phyloP scores from a whole-genome alignment of 139 green algal species.

The Volvox reticuliferus region DNA sequence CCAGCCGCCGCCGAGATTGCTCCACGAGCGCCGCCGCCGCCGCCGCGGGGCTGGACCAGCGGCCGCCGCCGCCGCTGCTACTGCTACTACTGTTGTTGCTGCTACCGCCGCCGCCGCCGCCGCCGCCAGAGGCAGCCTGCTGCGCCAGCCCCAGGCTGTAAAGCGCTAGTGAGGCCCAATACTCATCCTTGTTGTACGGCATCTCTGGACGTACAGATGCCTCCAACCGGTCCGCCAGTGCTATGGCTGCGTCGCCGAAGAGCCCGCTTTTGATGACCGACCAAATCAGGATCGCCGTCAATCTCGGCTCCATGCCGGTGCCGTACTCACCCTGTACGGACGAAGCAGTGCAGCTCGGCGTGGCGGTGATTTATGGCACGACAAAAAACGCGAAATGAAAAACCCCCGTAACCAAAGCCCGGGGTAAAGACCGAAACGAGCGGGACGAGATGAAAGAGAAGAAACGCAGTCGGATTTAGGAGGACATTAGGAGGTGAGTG shows the following conservation, averaged over 20 bases:
- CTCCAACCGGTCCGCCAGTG: neutral
- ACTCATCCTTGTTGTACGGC: neutral
- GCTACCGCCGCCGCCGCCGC: neutral
- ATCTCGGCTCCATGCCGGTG: neutral
- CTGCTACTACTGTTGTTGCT: too few species aligned
- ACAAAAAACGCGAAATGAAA: neutral
- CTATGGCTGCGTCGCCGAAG: neutral
- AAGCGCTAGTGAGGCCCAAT: neutral
- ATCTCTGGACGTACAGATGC: neutral
- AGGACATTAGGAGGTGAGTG: too few species aligned
- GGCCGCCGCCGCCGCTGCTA: too few species aligned
- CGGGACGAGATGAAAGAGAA: too few species aligned
- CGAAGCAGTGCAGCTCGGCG: neutral
- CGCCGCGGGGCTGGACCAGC: neutral
- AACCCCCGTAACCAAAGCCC: neutral
- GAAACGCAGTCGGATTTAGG: too few species aligned
- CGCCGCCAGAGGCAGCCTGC: neutral
- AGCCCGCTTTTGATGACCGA: neutral
- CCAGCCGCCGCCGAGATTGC: neutral
- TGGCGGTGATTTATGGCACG: too few species aligned
- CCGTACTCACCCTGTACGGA: constrained; percentile 5
- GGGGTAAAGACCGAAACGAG: neutral
- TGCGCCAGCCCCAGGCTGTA: neutral
- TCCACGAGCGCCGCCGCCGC: constrained; percentile 7
- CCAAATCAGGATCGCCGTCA: neutral